Evolutionary conservation across 441 rosid species (phyloP).

Genomic region (Gossypium davidsonii): DNA sequence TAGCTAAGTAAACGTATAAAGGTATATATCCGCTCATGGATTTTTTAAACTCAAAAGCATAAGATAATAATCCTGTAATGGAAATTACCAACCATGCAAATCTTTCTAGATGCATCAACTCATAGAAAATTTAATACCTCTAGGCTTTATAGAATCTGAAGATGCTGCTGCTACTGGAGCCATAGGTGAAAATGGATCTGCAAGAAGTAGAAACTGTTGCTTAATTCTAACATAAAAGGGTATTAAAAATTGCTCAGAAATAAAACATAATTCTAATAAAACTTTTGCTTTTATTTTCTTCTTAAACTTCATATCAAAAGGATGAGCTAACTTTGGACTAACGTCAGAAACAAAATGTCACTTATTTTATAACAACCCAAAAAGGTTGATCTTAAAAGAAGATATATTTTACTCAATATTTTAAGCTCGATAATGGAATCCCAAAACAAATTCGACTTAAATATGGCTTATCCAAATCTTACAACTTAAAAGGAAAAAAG

Average conservation of each 20-base stretch:
- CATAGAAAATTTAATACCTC: constrained; percentile 41
- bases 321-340: background rate
- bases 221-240: background rate
- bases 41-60: background rate
- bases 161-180: constrained; percentile 40
- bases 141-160: constrained; percentile 57
- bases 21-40: background rate
- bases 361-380: background rate
- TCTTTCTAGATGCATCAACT: background rate
- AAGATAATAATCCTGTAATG: background rate
- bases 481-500: background rate
- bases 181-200: constrained; percentile 44
- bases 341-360: background rate
- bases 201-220: constrained; percentile 11
- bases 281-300: background rate
- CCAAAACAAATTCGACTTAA: background rate
- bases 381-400: background rate
- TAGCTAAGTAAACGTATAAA: background rate
- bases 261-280: background rate
- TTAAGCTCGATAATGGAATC: background rate
- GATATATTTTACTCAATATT: background rate
- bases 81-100: background rate
- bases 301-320: constrained; percentile 1
- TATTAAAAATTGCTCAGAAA: background rate
- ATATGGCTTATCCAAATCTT: background rate